Evolutionary conservation across 371 early-diverging fungal species (phyloP).

Genomic region (Haplosporangium sp.): DNA sequence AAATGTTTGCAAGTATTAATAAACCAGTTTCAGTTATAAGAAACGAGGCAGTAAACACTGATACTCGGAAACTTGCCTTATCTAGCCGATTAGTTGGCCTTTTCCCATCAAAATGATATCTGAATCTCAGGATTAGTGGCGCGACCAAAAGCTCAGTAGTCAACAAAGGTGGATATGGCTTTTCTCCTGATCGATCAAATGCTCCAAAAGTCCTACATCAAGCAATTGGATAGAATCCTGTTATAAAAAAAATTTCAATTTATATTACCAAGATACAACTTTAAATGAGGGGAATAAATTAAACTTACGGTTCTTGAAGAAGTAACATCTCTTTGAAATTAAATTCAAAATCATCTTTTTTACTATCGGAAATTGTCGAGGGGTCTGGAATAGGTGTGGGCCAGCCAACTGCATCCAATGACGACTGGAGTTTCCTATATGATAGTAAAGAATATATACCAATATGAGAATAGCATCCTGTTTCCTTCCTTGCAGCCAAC

Average conservation of each 20-base stretch:
- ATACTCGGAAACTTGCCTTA: constrained; percentile 60
- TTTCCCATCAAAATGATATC: constrained; percentile 83
- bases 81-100: constrained; percentile 85
- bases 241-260: too few species aligned
- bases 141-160: constrained; percentile 74
- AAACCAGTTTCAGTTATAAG: not conserved
- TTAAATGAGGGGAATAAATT: not conserved
- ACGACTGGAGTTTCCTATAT: constrained; percentile 61
- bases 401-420: constrained; percentile 64
- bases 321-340: constrained; percentile 59
- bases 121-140: constrained; percentile 76
- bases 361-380: constrained; percentile 55
- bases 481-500: not conserved
- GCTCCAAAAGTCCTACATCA: constrained; percentile 13
- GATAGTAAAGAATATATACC: not conserved
- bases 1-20: not conserved
- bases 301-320: constrained; percentile 60
- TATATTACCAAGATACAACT: too few species aligned
- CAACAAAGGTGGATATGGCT: constrained; percentile 24
- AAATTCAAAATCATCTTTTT: constrained; percentile 57
- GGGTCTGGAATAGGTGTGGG: constrained; percentile 63
- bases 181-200: constrained; percentile 21
- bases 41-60: not conserved
- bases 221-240: too few species aligned
- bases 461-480: too few species aligned